Percentiles rank a stretch among this genome's conserved stretches.
phyloP scores from a whole-genome alignment of 805 yeast genomes.

The Candida sphagnicola region DNA sequence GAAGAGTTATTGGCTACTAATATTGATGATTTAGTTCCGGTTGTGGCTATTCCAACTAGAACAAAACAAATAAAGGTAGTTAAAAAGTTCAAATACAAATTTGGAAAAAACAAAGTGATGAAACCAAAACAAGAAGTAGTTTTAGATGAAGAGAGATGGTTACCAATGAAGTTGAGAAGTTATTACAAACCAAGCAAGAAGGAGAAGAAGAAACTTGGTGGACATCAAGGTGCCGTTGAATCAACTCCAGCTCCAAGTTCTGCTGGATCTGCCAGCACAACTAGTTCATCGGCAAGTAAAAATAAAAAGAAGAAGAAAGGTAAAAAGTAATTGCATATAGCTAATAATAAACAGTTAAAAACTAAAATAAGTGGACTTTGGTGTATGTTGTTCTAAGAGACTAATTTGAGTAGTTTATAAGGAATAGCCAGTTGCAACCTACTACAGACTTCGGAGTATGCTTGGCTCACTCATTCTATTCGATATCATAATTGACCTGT shows the following conservation, averaged over 20 bases:
- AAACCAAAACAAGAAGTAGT: conserved; percentile 19
- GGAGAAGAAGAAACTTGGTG: conserved; percentile 31
- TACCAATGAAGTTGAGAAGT: conserved; percentile 82
- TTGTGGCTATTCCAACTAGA: conserved; percentile 4
- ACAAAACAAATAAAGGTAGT: background rate
- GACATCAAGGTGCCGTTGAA: conserved; percentile 25
- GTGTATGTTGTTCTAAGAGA: no score
- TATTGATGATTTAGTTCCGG: conserved; percentile 23
- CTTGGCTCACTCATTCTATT: no score
- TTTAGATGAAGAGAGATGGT: conserved; percentile 75
- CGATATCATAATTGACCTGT: no score
- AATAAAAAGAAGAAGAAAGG: conserved; percentile 26
- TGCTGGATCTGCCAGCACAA: conserved; percentile 6
- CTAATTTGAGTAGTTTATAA: no score
- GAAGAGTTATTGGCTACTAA: conserved; percentile 31
- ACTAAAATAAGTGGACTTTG: no score
- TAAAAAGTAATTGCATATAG: conserved; percentile 19
- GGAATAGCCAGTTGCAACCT: no score
- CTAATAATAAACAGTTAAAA: background rate
- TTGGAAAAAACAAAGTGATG: conserved; percentile 22
- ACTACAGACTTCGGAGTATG: no score
- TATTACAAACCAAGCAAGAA: conserved; percentile 76
- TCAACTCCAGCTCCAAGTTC: conserved; percentile 10
- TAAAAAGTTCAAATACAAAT: conserved; percentile 22
- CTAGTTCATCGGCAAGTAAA: conserved; percentile 7